Evolutionary conservation across 2,329 filamentous ascomycete species (phyloP).

Genomic region (Chaetomium globosum): DNA sequence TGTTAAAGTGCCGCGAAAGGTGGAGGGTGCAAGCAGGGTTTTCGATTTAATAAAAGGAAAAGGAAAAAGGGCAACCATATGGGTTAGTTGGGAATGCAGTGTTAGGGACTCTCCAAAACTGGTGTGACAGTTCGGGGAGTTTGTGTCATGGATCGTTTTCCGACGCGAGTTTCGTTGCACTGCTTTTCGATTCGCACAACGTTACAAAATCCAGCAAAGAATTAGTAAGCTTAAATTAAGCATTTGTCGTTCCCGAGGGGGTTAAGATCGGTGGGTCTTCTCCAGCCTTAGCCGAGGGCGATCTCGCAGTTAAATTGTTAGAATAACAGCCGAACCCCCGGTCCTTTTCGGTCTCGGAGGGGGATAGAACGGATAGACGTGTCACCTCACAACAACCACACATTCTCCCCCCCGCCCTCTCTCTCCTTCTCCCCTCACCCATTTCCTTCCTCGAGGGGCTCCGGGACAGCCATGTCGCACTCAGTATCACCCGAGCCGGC

Average conservation of each 20-base stretch:
- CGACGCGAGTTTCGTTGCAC: background rate
- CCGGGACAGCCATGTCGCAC: conserved; percentile 13
- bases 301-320: background rate
- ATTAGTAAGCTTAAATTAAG: background rate
- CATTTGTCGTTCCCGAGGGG: background rate
- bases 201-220: background rate
- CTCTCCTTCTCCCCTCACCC: background rate
- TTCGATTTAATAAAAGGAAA: no score
- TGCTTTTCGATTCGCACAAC: background rate
- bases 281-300: conserved; percentile 6
- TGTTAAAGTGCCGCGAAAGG: no score
- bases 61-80: no score
- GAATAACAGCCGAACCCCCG: background rate
- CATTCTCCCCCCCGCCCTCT: no score
- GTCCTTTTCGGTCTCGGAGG: background rate
- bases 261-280: background rate
- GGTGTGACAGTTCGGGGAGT: background rate
- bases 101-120: no score
- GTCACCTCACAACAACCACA: background rate
- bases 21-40: no score
- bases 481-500: conserved; percentile 1
- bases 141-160: background rate
- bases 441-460: background rate
- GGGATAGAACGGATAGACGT: background rate
- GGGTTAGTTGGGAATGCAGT: no score